Base-by-base conservation (phyloP, 331 rosid genomes). In the Malus hybrid region DNA sequence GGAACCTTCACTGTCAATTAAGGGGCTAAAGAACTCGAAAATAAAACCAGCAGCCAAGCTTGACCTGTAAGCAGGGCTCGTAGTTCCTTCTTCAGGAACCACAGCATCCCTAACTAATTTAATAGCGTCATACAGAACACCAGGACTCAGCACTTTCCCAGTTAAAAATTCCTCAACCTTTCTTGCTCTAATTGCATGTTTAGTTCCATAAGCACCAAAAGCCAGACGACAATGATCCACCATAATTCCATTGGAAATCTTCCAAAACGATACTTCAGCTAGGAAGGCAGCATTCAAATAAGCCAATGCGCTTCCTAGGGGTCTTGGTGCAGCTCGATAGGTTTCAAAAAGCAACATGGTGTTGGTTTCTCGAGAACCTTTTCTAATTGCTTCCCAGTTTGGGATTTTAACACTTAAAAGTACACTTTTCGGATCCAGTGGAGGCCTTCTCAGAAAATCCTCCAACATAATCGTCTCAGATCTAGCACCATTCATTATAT, bases 281-380 rank as follows among this genome's bases (percentile, higher is more conserved):
- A 91, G 79, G 84, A 93, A 90, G 71, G 96, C 97, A 61, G 97
- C 93, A 82, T 90, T 90, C 66, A 91, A 75, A 77, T 85, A 85
- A 11, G 96, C 75, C 76, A 93, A 83, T 32, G 93, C 88, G 61
- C 88, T 93, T 76, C 96, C 96, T 59, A 91, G 93, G 5, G 98
- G 95, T 54, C 96, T 84, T 16, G 90, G 91, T 77, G 98, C 24
- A 22, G 24, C 24, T 22, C 24, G 24, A 80, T 85, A 90, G 34
- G 91, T 90, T 87, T 93, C 95, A 80, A 88, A 93, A 56, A 82
- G 70, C 64, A 91, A 59, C 27, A 72, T 22, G 24, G 24, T 22
- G 24, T 22, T 22, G 24, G 59, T 65, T 56, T 82, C 79, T 31
- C 87, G 73, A 74, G 85, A 84, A 75, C 61, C 76, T 61, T 73